These are phyloP conservation scores for Curvularia lunata DNA, from an alignment of 2,329 filamentous ascomycete genomes.

Conservation along the genomic window DNA sequence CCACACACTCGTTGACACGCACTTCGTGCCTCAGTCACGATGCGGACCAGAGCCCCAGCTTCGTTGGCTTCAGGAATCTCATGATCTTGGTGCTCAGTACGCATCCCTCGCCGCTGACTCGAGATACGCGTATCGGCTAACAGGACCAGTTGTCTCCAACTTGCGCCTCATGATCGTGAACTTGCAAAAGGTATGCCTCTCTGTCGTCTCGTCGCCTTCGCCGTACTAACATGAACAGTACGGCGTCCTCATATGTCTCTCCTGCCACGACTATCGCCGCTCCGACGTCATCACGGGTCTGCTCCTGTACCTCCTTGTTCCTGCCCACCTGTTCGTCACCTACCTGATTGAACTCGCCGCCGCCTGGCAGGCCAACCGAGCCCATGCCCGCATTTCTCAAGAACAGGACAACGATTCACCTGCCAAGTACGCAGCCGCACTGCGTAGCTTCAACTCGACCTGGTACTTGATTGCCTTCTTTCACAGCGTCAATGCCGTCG, in stretches of 20 bases:
- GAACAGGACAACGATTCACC: conserved; percentile 59
- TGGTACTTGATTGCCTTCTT: conserved; percentile 83
- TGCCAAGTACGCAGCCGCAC: conserved; percentile 64
- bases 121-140: conserved; percentile 28
- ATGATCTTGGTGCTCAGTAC: conserved; percentile 91
- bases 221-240: conserved; percentile 64
- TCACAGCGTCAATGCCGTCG: conserved; percentile 82
- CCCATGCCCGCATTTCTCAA: conserved; percentile 62
- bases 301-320: conserved; percentile 83
- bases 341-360: conserved; percentile 88
- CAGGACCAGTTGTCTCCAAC: conserved; percentile 79
- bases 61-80: conserved; percentile 91
- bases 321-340: conserved; percentile 87
- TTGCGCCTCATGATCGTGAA: conserved; percentile 95
- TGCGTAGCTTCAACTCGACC: conserved; percentile 69
- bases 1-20: conserved; percentile 74
- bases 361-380: conserved; percentile 75
- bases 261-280: conserved; percentile 83
- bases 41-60: conserved; percentile 75
- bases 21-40: conserved; percentile 89
- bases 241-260: conserved; percentile 89
- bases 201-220: conserved; percentile 13
- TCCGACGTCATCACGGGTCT: conserved; percentile 78
- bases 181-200: conserved; percentile 75
- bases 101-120: conserved; percentile 32